Base-by-base conservation (phyloP, 257 asterid genomes). In the Echium plantagineum region DNA sequence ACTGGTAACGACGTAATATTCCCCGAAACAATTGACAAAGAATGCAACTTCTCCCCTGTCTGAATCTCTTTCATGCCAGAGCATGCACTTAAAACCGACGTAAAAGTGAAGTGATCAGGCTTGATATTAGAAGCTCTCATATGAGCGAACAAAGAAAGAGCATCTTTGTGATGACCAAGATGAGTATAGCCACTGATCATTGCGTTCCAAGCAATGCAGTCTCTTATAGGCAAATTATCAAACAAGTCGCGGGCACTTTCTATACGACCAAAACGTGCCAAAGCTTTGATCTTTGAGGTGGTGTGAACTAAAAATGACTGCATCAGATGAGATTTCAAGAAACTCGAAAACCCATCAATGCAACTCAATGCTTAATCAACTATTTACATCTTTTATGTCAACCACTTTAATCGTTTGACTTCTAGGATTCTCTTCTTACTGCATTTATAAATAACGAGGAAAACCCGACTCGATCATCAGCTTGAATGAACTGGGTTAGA, bases 171-270 rank as follows among this genome's bases (percentile, higher is more conserved):
- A 74, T 64, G 68, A 58, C 84, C 79, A 66, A 67, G 74, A 30
- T 80, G 85, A 53, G 73, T 57, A 65, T 87, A 87, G 60, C 83
- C 83, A 61, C 69, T 78, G 26, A 87, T 69, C 90, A 87, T 87
- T 5, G 95, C 83, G 59, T 84, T 87, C 90, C 90, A 87, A 0
- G 90, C 77, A 19, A 84, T 52, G 32, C 82, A 61, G 58, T 87
- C 95, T 74, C 80, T 75, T 0, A 73, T 66, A 57, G 81, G 71
- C 85, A 82, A 73, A 80, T 74, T 86, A 46, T 87, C 94, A 74
- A 86, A 87, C 78, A 84, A 60, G 26, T 70, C 71, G 47, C 94
- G 90, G 1, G 95, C 95, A 9, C 48, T 17, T 6, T 32, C 51
- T 42, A 84, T 73, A 62, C 56, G 74, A 17, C 94, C 94, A 26